Base-by-base conservation (phyloP, 331 rosid species). In the Dryas integrifolia region DNA sequence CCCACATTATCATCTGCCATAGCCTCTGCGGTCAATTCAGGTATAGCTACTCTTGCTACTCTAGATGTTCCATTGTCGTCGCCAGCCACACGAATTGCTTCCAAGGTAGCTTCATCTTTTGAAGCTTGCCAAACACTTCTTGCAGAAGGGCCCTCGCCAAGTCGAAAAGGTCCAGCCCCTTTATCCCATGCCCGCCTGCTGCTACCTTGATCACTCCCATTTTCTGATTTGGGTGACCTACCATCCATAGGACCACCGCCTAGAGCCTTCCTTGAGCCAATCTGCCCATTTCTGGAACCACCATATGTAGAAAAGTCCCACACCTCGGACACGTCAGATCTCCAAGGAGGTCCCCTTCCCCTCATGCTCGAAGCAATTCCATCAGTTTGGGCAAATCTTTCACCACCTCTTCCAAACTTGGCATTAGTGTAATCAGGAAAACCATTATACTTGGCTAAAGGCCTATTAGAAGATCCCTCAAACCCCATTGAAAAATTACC, bases 41-140 rank as follows among this genome's bases (percentile, higher is more conserved):
- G 97, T 14, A 90, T 83, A 7, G 93, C 90, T 64, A 82, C 97
- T 72, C 95, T 95, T 70, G 90, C 73, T 51, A 90, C 80, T 74
- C 88, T 85, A 74, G 99, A 85, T 55, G 89, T 79, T 75, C 88
- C 97, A 50, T 82, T 86, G 83, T 95, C 99, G 57, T 95, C 99
- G 38, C 99, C 99, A 50, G 96, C 98, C 51, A 92, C 94, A 45
- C 98, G 85, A 78, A 95, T 95, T 60, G 99, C 99, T 87, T 90
- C 97, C 81, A 95, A 79, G 56, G 99, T 92, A 68, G 99, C 99
- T 88, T 95, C 98, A 61, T 95, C 99, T 81, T 95, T 95, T 4
- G 98, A 95, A 57, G 99, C 98, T 83, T 88, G 99, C 99, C 99
- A 95, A 46, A 95, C 99, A 69, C 99, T 92, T 85, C 99, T 89